Evolutionary conservation across 768 basidiomycete species (phyloP).

Genomic region (Suillus spraguei): DNA sequence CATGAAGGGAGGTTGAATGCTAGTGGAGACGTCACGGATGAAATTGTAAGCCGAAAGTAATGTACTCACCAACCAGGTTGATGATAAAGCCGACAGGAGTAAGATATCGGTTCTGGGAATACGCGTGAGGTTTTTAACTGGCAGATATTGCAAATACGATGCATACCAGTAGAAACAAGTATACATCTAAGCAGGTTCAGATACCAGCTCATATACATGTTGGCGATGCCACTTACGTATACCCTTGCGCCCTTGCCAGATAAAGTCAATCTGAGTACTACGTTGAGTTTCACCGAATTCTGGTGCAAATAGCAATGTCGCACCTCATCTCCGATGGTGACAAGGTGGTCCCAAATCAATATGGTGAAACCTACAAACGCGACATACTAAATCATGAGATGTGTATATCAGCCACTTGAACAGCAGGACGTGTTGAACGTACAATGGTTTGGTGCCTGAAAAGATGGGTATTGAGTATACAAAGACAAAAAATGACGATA

Average conservation of each 20-base stretch:
- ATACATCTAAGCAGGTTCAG: slow-evolving; percentile 27
- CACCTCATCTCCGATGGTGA: slow-evolving; percentile 36
- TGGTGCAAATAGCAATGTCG: neutral
- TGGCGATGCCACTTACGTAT: slow-evolving; percentile 23
- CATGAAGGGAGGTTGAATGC: slow-evolving; percentile 21
- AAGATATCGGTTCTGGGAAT: slow-evolving; percentile 59
- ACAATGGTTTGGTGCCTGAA: neutral
- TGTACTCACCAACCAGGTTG: slow-evolving; percentile 43
- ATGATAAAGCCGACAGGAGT: slow-evolving; percentile 65
- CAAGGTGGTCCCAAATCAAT: slow-evolving; percentile 45
- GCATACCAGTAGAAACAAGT: slow-evolving; percentile 38
- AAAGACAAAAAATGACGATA: neutral
- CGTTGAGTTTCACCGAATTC: neutral
- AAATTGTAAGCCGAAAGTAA: neutral
- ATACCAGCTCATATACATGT: slow-evolving; percentile 45
- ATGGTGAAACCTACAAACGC: slow-evolving; percentile 51
- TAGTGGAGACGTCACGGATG: slow-evolving; percentile 3
- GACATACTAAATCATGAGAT: slow-evolving; percentile 38
- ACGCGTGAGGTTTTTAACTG: neutral
- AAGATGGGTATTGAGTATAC: neutral
- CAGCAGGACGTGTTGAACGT: neutral
- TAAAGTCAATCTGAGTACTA: slow-evolving; percentile 29
- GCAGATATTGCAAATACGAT: neutral
- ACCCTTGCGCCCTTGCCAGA: slow-evolving; percentile 34
- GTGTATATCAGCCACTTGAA: neutral